Base-by-base conservation (phyloP, 768 basidiomycete genomes). In the Pulveroboletus sp. region DNA sequence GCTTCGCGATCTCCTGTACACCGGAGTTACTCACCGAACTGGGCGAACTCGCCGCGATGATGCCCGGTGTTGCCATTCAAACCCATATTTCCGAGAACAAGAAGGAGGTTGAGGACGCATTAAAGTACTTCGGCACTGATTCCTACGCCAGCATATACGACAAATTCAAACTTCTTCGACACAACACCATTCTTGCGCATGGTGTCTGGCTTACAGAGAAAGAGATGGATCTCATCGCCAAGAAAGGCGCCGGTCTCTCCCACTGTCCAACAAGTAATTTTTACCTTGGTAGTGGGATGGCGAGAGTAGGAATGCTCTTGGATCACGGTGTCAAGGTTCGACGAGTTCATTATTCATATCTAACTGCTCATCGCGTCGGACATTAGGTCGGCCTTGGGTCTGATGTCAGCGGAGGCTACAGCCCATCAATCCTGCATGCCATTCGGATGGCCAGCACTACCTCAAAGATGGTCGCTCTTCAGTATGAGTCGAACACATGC, bases 231-330 rank as follows among this genome's bases (percentile, higher is more conserved):
- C 70, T 95, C 21, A 81, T 97, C 56, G 79, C 80, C 56, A 52
- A 73, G 56, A 73, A 75, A 44, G 71, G 74, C 8, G 83, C 87
- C 1, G 93, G 93, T 9, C 75, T 98, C 43, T 87, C 88, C 57
- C 95, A 97, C 69, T 97, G 95, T 64, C 93, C 95, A 17, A 86
- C 86, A 26, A 94, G 90, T 61, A 98, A 97, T 67, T 89, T 95
- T 66, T 89, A 95, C 70, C 64, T 98, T 43, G 78, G 83, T 32
- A 93, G 90, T 55, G 95, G 95, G 1, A 75, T 90, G 27, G 86
- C 93, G 2, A 80, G 79, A 15, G 79, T 97, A 6, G 90, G 87
- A 3, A 71, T 76, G 54, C 83, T 86, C 68, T 73, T 97, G 11
- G 93, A 97, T 66, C 71, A 68, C 40, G 93, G 89, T 3, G 79